Evolutionary conservation across 2,329 filamentous ascomycete species (phyloP).

Genomic region (Arachnomyces sp.): DNA sequence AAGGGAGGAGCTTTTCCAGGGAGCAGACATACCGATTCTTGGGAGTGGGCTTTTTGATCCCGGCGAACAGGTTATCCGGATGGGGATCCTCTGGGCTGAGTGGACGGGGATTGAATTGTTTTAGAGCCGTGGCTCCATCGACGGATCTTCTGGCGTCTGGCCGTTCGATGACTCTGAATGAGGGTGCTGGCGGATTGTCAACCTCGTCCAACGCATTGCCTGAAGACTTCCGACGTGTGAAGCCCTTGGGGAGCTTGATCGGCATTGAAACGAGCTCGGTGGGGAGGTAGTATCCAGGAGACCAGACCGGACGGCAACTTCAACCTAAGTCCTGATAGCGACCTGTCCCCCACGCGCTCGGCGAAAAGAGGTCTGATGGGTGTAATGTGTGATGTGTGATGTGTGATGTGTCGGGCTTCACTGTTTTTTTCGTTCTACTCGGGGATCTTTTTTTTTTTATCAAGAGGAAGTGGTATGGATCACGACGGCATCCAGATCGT

Average conservation of each 20-base stretch:
- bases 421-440: too few relatives aligned
- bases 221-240: constrained; percentile 48
- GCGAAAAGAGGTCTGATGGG: background rate
- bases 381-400: background rate
- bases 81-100: constrained; percentile 27
- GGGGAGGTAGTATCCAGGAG: background rate
- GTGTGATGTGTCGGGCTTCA: too few relatives aligned
- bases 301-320: too few relatives aligned
- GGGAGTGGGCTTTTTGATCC: constrained; percentile 24
- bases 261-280: constrained; percentile 37
- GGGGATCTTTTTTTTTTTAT: too few relatives aligned
- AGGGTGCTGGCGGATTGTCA: constrained; percentile 33
- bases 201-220: constrained; percentile 47
- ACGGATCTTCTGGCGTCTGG: constrained; percentile 37
- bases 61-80: constrained; percentile 33
- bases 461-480: too few relatives aligned
- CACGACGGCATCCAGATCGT: too few relatives aligned
- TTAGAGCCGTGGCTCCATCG: constrained; percentile 32
- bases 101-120: constrained; percentile 29
- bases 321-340: too few relatives aligned
- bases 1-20: too few relatives aligned
- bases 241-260: constrained; percentile 49
- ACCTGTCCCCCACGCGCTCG: background rate
- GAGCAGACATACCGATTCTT: constrained; percentile 31
- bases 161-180: constrained; percentile 50